A percentile compares a stretch with the other conserved stretches of the same genome.
Conservation (phyloP, 31 red algal genomes). For the Asparagopsis taxiformis region DNA sequence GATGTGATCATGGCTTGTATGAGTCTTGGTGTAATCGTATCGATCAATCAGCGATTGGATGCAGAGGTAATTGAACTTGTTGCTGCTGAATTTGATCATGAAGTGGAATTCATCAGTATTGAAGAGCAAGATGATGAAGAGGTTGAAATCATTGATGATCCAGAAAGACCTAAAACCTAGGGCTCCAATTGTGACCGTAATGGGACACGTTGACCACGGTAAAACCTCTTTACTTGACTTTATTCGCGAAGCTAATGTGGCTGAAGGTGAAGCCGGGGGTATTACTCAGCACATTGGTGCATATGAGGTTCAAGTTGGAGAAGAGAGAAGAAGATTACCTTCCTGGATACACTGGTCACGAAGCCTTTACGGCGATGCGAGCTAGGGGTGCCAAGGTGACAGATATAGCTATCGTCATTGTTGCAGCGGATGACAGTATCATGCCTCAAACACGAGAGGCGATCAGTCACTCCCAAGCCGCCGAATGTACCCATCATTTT, state of each 20-base stretch:
- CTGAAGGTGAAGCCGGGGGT: constrained; percentile 64
- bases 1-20: too few species aligned
- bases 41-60: too few species aligned
- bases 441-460: constrained; percentile 85
- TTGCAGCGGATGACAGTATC: constrained; percentile 86
- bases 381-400: constrained; percentile 62
- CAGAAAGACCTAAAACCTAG: too few species aligned
- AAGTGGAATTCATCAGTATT: too few species aligned
- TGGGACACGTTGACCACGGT: constrained; percentile 90
- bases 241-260: constrained; percentile 54
- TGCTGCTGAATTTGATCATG: too few species aligned
- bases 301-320: constrained; percentile 30
- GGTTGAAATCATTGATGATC: too few species aligned
- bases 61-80: too few species aligned
- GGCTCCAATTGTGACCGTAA: constrained; percentile 79
- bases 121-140: too few species aligned
- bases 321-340: constrained; percentile 32
- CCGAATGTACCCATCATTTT: constrained; percentile 75
- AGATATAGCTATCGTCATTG: constrained; percentile 75
- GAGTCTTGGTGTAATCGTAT: too few species aligned
- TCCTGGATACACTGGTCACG: constrained; percentile 87
- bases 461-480: constrained; percentile 52
- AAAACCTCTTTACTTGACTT: constrained; percentile 81
- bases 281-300: constrained; percentile 87
- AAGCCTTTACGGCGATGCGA: constrained; percentile 79